Percentiles rank a stretch among this genome's conserved stretches.
phyloP scores from a whole-genome alignment of 1,284 basidiomycete species.

The Cutaneotrichosporon cavernicola region DNA sequence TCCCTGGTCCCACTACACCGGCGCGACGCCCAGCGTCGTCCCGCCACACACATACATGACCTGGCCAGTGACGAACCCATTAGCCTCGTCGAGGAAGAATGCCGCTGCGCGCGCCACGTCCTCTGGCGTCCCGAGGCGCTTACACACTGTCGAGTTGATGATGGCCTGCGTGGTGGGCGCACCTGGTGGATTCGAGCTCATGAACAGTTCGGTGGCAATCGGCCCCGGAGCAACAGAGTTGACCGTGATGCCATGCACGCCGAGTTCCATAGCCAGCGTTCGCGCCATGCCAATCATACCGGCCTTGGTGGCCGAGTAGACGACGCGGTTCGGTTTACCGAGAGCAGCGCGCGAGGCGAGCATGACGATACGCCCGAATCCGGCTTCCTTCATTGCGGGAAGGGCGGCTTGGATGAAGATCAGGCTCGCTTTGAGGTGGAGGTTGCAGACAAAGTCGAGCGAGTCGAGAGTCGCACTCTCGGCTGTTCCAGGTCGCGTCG shows the following conservation, averaged over 20 bases:
- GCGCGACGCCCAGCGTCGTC: constrained; percentile 20
- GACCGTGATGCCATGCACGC: constrained; percentile 78
- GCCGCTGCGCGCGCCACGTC: constrained; percentile 82
- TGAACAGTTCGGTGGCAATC: constrained; percentile 71
- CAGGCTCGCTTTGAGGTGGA: constrained; percentile 59
- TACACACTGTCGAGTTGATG: constrained; percentile 83
- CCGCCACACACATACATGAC: constrained; percentile 24
- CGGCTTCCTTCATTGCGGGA: constrained; percentile 15
- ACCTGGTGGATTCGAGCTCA: constrained; percentile 50
- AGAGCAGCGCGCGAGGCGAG: constrained; percentile 21
- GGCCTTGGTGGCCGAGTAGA: constrained; percentile 83
- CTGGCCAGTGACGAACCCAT: constrained; percentile 21
- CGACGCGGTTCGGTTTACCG: constrained; percentile 65
- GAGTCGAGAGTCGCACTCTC: constrained; percentile 25
- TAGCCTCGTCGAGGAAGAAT: constrained; percentile 66
- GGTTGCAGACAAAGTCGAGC: constrained; percentile 68
- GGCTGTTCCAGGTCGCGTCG: constrained; percentile 26
- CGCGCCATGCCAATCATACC: constrained; percentile 73
- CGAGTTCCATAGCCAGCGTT: constrained; percentile 64
- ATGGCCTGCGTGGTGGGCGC: constrained; percentile 68
- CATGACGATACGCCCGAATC: constrained; percentile 24
- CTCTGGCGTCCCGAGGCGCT: constrained; percentile 80
- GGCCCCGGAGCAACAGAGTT: constrained; percentile 87
- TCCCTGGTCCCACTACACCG: constrained; percentile 5
- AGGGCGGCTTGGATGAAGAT: constrained; percentile 13